Percentiles rank a stretch among this genome's conserved stretches.
Conservation (phyloP, 2,329 filamentous ascomycete species). For the Alternaria brassicae region DNA sequence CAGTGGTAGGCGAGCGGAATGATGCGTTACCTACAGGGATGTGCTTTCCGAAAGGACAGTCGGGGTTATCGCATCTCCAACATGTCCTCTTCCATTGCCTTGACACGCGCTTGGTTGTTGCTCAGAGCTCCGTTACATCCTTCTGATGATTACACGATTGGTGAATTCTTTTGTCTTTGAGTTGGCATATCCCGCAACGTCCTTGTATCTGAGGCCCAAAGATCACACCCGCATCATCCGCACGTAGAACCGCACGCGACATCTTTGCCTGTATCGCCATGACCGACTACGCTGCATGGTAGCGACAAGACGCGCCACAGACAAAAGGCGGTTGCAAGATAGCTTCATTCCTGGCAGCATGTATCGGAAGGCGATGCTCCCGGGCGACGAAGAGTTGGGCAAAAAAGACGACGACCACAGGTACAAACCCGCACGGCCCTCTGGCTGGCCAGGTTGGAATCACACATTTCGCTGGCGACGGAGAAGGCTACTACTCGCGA, state of each 20-base stretch:
- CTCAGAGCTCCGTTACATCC: not conserved
- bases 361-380: slow-evolving; percentile 53
- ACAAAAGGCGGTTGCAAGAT: slow-evolving; percentile 39
- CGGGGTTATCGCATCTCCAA: slow-evolving; percentile 11
- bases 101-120: not conserved
- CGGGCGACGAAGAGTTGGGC: slow-evolving; percentile 67
- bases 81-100: slow-evolving; percentile 16
- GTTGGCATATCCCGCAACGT: not conserved
- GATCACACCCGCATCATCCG: slow-evolving; percentile 18
- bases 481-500: slow-evolving; percentile 55
- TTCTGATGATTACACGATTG: not conserved
- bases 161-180: no score
- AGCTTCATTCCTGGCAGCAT: slow-evolving; percentile 38
- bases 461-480: slow-evolving; percentile 53
- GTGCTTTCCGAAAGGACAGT: not conserved
- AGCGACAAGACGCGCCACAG: slow-evolving; percentile 26
- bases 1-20: slow-evolving; percentile 6
- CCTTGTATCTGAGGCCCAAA: not conserved
- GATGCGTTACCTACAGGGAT: slow-evolving; percentile 17
- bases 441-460: slow-evolving; percentile 30
- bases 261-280: slow-evolving; percentile 25
- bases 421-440: slow-evolving; percentile 49
- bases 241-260: slow-evolving; percentile 15
- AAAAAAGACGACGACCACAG: slow-evolving; percentile 69
- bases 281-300: slow-evolving; percentile 36